A percentile compares a stretch with the other conserved stretches of the same genome.
phyloP scores from a whole-genome alignment of 169 alveolate species.

The Cystoisospora suis region DNA sequence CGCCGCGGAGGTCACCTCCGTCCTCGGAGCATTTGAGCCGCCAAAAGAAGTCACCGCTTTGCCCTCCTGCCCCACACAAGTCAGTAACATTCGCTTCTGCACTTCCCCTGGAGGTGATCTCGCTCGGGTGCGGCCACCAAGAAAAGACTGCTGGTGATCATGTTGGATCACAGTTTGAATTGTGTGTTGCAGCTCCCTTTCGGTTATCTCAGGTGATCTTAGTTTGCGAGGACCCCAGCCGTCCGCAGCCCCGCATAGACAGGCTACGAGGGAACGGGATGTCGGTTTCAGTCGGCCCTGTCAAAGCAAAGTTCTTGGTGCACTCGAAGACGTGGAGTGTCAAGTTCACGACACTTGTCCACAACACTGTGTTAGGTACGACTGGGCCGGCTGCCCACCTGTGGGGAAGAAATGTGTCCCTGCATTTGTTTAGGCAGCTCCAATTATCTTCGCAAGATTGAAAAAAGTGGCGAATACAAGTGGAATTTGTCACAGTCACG shows the following conservation, averaged over 20 bases:
- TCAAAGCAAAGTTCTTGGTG: background rate
- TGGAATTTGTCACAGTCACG: no score
- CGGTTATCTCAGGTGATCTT: background rate
- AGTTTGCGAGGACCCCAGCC: background rate
- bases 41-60: background rate
- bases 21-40: background rate
- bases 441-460: no score
- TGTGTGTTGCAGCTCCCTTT: background rate
- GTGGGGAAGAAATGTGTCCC: no score
- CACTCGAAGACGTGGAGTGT: background rate
- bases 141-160: no score
- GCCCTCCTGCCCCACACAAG: constrained; percentile 11
- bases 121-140: no score
- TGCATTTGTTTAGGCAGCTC: no score
- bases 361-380: constrained; percentile 23
- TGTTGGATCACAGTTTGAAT: no score
- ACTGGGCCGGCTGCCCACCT: background rate
- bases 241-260: constrained; percentile 29
- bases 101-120: background rate
- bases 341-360: constrained; percentile 20
- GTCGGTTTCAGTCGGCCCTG: constrained; percentile 19
- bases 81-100: background rate
- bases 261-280: constrained; percentile 8
- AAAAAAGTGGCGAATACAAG: no score
- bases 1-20: background rate